Percentiles rank a stretch among this genome's conserved stretches.
phyloP scores from a whole-genome alignment of 176 grass and related monocot species.

The Musa itinerans region DNA sequence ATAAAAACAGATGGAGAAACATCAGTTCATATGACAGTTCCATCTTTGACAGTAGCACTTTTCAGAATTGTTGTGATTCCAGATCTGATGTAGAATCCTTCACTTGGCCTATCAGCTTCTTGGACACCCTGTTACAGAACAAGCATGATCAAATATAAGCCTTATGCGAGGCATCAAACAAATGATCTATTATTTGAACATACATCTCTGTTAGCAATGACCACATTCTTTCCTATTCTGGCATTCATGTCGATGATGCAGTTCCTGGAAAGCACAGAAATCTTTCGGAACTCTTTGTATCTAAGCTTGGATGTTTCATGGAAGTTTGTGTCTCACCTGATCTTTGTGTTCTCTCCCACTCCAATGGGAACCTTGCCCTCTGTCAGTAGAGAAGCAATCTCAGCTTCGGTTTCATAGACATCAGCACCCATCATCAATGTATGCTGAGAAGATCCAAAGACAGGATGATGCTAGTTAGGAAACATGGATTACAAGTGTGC shows the following conservation, averaged over 20 bases:
- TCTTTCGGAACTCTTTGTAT: not conserved
- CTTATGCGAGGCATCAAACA: not conserved
- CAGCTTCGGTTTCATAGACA: conserved; percentile 48
- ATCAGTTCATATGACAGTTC: conserved; percentile 32
- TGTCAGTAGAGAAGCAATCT: conserved; percentile 35
- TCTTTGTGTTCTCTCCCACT: conserved; percentile 57
- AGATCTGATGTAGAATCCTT: conserved; percentile 67
- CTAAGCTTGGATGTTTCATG: not conserved
- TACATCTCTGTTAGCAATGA: conserved; percentile 51
- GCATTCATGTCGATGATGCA: conserved; percentile 83
- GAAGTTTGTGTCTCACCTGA: conserved; percentile 29
- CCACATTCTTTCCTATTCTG: conserved; percentile 47
- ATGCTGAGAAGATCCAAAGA: conserved; percentile 27
- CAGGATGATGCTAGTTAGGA: too few relatives aligned
- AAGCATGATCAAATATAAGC: not conserved
- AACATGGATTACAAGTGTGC: too few relatives aligned
- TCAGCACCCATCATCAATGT: conserved; percentile 69
- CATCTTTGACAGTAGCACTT: conserved; percentile 57
- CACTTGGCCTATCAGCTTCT: conserved; percentile 45
- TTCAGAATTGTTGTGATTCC: conserved; percentile 44
- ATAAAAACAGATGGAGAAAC: too few relatives aligned
- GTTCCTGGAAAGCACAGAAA: conserved; percentile 30
- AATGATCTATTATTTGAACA: not conserved
- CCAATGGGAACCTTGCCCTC: conserved; percentile 55
- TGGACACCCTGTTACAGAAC: conserved; percentile 46